phyloP scores from a whole-genome alignment of 805 yeast species.

The Nakazawaea wickerhamii region DNA sequence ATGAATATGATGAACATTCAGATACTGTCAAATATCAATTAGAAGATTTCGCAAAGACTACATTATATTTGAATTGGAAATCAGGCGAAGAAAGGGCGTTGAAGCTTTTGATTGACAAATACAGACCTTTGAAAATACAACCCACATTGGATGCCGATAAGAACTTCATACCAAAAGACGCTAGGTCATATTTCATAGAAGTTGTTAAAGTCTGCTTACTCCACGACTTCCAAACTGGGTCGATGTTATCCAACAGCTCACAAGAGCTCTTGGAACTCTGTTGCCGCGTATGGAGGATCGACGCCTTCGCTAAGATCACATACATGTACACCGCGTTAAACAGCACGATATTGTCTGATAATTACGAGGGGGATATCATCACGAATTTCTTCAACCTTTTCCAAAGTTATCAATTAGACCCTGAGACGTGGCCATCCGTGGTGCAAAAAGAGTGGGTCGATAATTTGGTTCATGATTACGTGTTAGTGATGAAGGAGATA shows the following conservation, averaged over 20 bases:
- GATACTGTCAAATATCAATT: constrained; percentile 26
- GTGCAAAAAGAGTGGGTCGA: constrained; percentile 49
- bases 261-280: constrained; percentile 38
- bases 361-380: constrained; percentile 24
- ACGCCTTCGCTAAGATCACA: constrained; percentile 42
- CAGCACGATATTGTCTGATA: constrained; percentile 23
- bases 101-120: constrained; percentile 23
- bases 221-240: constrained; percentile 25
- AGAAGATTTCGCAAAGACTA: constrained; percentile 30
- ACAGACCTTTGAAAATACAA: constrained; percentile 7
- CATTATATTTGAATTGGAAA: constrained; percentile 37
- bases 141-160: background rate
- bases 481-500: constrained; percentile 40
- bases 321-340: constrained; percentile 47
- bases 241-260: constrained; percentile 36
- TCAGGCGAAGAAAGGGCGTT: constrained; percentile 29
- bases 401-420: constrained; percentile 5
- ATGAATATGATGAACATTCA: constrained; percentile 22
- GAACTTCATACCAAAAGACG: constrained; percentile 33
- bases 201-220: constrained; percentile 39
- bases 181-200: constrained; percentile 34
- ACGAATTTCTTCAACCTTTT: constrained; percentile 31
- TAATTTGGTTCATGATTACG: constrained; percentile 39
- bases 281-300: constrained; percentile 55
- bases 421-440: constrained; percentile 31